Base-by-base conservation (phyloP, 2,329 filamentous ascomycete species). In the Phaeoacremonium minimum region DNA sequence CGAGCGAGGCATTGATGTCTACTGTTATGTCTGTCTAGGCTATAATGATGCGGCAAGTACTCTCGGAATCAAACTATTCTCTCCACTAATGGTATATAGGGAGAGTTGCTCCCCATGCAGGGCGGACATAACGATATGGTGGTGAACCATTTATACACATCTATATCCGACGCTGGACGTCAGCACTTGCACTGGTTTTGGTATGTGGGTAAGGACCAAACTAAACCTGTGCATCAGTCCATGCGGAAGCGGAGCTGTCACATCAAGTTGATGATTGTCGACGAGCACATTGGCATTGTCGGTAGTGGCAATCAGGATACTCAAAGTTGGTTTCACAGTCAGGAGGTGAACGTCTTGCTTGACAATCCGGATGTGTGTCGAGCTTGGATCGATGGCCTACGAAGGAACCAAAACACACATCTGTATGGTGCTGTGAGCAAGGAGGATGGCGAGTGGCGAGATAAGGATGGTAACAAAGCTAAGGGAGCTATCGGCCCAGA, bases 221-320 rank as follows among this genome's bases (percentile, higher is more conserved):
- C 70, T 1, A 60, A 58, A 3, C 85, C 85, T 0, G 77, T 90
- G 19, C 73, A 82, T 35, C 80, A 86, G 35, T 70, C 63, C 4
- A 75, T 74, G 55, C 83, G 85, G 57, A 66, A 73, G 22, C 70
- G 86, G 1, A 78, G 73, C 38, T 89, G 85, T 51, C 86, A 90
- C 56, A 73, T 89, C 53, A 91, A 91, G 55, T 66, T 91, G 4
- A 74, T 90, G 66, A 83, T 90, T 29, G 79, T 77, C 2, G 86
- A 91, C 53, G 75, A 73, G 30, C 62, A 63, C 15, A 71, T 91
- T 22, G 85, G 75, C 3, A 80, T 90, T 22, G 75, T 85, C 56
- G 86, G 85, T 4, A 86, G 77, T 45, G 85, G 85, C 0, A 91
- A 90, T 50, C 82, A 89, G 54, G 86, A 91, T 48, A 89, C 85